Conservation (phyloP, 75 land plant genomes). For the Isoetes taiwanensis region DNA sequence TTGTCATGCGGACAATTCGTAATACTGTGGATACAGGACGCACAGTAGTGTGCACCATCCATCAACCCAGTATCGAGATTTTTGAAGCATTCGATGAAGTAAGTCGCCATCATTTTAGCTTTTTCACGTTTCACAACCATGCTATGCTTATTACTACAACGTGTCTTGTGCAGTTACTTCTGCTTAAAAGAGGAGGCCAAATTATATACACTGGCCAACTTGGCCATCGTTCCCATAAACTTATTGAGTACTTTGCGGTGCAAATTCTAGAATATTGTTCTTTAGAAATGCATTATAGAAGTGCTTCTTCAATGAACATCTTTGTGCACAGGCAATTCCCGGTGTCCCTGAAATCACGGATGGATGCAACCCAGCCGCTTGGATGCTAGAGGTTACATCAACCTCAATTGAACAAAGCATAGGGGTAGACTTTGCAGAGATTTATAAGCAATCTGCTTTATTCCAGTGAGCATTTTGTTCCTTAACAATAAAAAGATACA, state of each 20-base stretch:
- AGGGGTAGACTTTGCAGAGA: slow-evolving; percentile 16
- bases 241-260: slow-evolving; percentile 75
- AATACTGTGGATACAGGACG: slow-evolving; percentile 34
- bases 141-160: no score
- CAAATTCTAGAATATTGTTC: no score
- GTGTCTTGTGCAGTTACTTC: slow-evolving; percentile 49
- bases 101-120: no score
- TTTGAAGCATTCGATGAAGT: slow-evolving; percentile 38
- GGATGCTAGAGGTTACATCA: slow-evolving; percentile 18
- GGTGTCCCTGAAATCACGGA: slow-evolving; percentile 13
- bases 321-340: slow-evolving; percentile 11
- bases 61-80: slow-evolving; percentile 32
- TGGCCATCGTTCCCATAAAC: slow-evolving; percentile 40
- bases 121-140: no score
- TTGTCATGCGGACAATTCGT: slow-evolving; percentile 31
- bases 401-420: not conserved
- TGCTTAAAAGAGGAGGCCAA: slow-evolving; percentile 74
- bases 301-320: no score
- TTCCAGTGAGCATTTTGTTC: slow-evolving; percentile 12
- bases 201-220: slow-evolving; percentile 66
- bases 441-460: slow-evolving; percentile 11
- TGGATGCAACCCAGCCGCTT: slow-evolving; percentile 17
- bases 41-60: slow-evolving; percentile 33
- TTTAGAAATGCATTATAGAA: no score
- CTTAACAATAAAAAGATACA: not conserved